These are phyloP conservation scores for Elymus sibiricus DNA, from an alignment of 176 grass and related monocot genomes.

Conservation along the genomic window DNA sequence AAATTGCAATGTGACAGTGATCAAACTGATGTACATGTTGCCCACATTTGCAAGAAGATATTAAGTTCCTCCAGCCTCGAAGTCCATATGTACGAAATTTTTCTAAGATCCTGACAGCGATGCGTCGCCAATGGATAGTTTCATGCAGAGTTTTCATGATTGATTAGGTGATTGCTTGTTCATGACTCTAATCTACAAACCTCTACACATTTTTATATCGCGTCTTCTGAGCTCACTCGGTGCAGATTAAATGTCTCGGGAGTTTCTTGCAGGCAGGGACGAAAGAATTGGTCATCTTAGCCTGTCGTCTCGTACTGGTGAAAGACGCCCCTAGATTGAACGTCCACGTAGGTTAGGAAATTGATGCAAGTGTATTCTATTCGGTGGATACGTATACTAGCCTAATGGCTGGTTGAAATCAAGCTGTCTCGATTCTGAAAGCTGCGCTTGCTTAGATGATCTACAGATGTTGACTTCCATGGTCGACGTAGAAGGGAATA, in stretches of 20 bases:
- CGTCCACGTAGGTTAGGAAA: neutral
- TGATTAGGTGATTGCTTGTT: neutral
- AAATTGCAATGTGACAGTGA: neutral
- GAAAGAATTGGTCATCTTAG: constrained; percentile 19
- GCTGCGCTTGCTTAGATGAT: neutral
- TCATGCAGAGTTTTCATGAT: neutral
- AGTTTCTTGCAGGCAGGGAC: constrained; percentile 24
- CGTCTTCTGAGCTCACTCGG: neutral
- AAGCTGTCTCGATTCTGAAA: neutral
- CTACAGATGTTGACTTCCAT: neutral
- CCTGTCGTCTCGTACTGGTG: neutral
- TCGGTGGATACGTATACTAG: neutral
- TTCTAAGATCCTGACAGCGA: neutral
- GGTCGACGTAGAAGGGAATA: too few relatives aligned
- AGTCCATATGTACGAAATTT: neutral
- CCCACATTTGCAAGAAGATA: neutral
- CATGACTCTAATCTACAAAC: neutral
- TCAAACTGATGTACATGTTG: neutral
- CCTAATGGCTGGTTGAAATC: neutral
- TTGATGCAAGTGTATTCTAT: neutral
- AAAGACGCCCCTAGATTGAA: neutral
- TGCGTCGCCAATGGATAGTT: neutral
- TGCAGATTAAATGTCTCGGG: neutral
- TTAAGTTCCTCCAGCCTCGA: neutral
- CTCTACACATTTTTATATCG: neutral